Conservation (phyloP, 164 flowering plant species). For the Stephania japonica region DNA sequence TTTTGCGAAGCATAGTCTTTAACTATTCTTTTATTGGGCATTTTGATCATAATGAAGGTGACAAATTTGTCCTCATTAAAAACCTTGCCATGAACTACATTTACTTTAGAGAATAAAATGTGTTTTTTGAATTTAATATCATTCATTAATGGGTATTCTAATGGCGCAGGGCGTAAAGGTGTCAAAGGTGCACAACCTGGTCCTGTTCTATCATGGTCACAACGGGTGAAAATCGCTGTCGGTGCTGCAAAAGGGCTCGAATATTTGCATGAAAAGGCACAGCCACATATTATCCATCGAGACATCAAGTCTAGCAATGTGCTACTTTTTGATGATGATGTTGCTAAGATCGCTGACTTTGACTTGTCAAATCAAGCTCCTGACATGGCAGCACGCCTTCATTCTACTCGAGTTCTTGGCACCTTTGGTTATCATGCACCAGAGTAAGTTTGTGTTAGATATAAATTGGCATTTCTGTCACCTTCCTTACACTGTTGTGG, state of each 20-base stretch:
- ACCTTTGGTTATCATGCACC: conserved; percentile 96
- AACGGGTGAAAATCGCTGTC: conserved; percentile 83
- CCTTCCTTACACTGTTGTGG: not conserved
- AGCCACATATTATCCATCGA: conserved; percentile 66
- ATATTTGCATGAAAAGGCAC: conserved; percentile 76
- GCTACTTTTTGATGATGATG: conserved; percentile 66
- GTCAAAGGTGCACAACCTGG: conserved; percentile 86
- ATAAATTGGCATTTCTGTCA: not conserved
- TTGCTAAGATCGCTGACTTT: conserved; percentile 82
- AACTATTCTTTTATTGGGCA: no score
- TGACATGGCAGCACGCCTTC: conserved; percentile 84
- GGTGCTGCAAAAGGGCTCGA: conserved; percentile 89
- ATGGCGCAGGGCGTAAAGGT: conserved; percentile 56
- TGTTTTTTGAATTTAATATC: not conserved
- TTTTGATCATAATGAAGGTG: not conserved
- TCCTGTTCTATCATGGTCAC: conserved; percentile 76
- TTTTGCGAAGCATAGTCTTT: not conserved
- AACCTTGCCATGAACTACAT: not conserved
- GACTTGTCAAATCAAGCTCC: conserved; percentile 89
- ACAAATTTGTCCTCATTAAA: not conserved
- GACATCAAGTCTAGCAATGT: conserved; percentile 86
- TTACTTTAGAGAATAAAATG: not conserved
- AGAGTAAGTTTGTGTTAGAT: conserved; percentile 45
- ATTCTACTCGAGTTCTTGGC: conserved; percentile 91
- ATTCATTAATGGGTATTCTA: not conserved